A percentile compares a stretch with the other conserved stretches of the same genome.
Conservation (phyloP, 306 rosid species). For the Prunus mongolica region DNA sequence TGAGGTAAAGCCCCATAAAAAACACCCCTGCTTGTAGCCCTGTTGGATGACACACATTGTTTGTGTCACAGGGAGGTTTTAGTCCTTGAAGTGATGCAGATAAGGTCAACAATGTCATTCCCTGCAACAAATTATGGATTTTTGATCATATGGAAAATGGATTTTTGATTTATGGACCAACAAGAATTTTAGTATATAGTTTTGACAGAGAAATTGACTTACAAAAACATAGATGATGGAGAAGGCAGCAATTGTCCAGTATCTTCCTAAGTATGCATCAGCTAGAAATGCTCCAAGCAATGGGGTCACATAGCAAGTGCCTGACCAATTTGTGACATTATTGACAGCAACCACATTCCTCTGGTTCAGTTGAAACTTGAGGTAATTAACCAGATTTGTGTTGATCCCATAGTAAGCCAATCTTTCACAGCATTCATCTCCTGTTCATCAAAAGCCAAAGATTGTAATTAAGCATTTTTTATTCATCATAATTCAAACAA, state of each 20-base stretch:
- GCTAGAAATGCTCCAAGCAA: constrained; percentile 31
- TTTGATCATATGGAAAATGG: background rate
- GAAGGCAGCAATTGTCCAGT: constrained; percentile 19
- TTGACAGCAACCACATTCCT: constrained; percentile 18
- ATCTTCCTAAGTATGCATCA: constrained; percentile 30
- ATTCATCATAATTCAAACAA: background rate
- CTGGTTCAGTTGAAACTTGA: constrained; percentile 19
- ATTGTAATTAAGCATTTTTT: no score
- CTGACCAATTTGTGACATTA: constrained; percentile 24
- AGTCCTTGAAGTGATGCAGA: constrained; percentile 19
- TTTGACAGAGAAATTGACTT: background rate
- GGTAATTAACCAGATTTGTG: constrained; percentile 19
- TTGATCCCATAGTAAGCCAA: constrained; percentile 27
- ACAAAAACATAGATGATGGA: constrained; percentile 21
- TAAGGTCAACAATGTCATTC: constrained; percentile 24
- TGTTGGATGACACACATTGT: constrained; percentile 12
- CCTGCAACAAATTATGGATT: constrained; percentile 4
- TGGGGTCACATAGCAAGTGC: constrained; percentile 23
- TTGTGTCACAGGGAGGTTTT: constrained; percentile 22
- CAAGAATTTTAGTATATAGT: background rate
- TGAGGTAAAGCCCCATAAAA: constrained; percentile 21
- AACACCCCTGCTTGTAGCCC: constrained; percentile 12
- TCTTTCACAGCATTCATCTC: constrained; percentile 25
- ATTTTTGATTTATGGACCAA: background rate
- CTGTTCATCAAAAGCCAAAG: background rate